phyloP scores from a whole-genome alignment of 2,329 filamentous ascomycete species.

The Xylaria sp. region DNA sequence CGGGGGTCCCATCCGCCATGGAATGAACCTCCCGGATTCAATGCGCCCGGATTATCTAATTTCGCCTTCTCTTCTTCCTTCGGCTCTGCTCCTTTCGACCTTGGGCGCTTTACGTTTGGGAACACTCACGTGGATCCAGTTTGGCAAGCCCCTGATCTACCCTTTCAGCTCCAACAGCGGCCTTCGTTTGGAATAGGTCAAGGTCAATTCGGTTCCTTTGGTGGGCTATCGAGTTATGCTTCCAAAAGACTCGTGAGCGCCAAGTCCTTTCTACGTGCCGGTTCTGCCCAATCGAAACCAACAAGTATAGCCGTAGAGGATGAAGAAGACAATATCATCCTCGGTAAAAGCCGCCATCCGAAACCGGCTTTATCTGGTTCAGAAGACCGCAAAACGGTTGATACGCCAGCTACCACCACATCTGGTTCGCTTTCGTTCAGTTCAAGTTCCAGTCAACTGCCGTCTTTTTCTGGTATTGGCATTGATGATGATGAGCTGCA shows the following conservation, averaged over 20 bases:
- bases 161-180: conserved; percentile 19
- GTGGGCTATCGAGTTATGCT: conserved; percentile 6
- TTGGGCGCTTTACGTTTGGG: conserved; percentile 26
- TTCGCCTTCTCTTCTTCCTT: conserved; percentile 31
- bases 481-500: not conserved
- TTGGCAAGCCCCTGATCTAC: conserved; percentile 45
- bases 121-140: conserved; percentile 42
- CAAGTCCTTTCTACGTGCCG: conserved; percentile 26
- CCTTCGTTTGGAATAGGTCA: conserved; percentile 17
- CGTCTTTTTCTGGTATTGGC: not conserved
- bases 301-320: conserved; percentile 26
- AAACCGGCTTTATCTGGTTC: not conserved
- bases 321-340: conserved; percentile 36
- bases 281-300: conserved; percentile 4
- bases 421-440: not conserved
- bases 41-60: conserved; percentile 29
- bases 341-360: conserved; percentile 23
- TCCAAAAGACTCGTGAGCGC: conserved; percentile 26
- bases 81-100: conserved; percentile 28
- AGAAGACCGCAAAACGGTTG: conserved; percentile 14
- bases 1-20: conserved; percentile 14
- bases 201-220: conserved; percentile 11
- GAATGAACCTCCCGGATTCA: conserved; percentile 11
- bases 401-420: not conserved
- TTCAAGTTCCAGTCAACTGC: not conserved